Conservation (phyloP, 2,329 filamentous ascomycete species). For the Ilyonectria sp. region DNA sequence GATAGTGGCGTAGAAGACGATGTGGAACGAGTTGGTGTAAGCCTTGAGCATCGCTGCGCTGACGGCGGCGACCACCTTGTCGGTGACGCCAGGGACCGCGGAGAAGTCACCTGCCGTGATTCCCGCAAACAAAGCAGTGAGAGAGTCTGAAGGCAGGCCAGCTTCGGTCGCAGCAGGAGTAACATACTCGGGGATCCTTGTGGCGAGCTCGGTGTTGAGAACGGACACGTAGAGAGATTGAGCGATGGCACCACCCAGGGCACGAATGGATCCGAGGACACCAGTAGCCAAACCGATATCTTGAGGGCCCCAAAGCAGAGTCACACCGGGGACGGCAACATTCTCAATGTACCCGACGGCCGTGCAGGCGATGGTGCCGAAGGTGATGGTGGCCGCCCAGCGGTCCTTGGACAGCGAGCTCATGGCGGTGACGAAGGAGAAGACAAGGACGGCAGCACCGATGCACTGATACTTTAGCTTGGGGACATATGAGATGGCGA, state of each 20-base stretch:
- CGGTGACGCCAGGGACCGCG: conserved; percentile 53
- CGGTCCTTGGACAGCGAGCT: conserved; percentile 47
- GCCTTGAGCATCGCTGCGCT: conserved; percentile 54
- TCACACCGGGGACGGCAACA: conserved; percentile 59
- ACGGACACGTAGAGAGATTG: conserved; percentile 56
- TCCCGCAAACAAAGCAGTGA: conserved; percentile 53
- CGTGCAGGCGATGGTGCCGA: conserved; percentile 51
- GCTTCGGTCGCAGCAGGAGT: conserved; percentile 52
- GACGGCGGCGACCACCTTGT: conserved; percentile 53
- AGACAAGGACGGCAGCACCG: conserved; percentile 48
- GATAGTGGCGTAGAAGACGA: conserved; percentile 59
- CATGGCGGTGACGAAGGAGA: conserved; percentile 54
- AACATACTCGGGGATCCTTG: conserved; percentile 54
- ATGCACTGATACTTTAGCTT: conserved; percentile 55
- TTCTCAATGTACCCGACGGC: conserved; percentile 58
- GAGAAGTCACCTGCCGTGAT: conserved; percentile 52
- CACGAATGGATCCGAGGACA: conserved; percentile 62
- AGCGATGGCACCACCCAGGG: conserved; percentile 56
- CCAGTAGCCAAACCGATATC: conserved; percentile 63
- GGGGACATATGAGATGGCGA: conserved; percentile 55
- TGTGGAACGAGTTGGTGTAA: conserved; percentile 60
- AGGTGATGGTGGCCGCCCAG: conserved; percentile 51
- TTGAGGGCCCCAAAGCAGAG: conserved; percentile 61
- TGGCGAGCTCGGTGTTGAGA: conserved; percentile 53
- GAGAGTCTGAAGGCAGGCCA: conserved; percentile 53